These are phyloP conservation scores for Dimocarpus longan DNA, from an alignment of 345 rosid species.

Conservation along the genomic window DNA sequence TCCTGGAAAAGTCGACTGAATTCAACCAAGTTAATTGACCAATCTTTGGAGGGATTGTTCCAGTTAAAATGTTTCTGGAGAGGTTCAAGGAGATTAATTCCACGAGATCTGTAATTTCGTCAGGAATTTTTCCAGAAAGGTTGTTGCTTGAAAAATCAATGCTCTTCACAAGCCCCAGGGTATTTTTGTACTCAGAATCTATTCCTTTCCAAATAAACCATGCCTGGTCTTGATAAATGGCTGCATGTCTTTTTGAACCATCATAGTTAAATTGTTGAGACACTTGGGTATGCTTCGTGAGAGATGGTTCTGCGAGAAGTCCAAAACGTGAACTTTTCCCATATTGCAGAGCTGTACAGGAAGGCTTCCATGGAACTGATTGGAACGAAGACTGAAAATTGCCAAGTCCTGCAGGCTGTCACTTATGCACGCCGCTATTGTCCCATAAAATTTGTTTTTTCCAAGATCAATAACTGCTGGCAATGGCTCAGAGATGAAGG, in stretches of 20 bases:
- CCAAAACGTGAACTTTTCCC: slow-evolving; percentile 21
- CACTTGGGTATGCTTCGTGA: slow-evolving; percentile 25
- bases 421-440: slow-evolving; percentile 17
- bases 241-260: slow-evolving; percentile 10
- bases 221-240: not conserved
- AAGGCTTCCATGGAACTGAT: slow-evolving; percentile 19
- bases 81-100: slow-evolving; percentile 21
- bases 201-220: not conserved
- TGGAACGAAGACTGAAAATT: slow-evolving; percentile 15
- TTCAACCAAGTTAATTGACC: slow-evolving; percentile 16
- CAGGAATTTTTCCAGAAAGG: slow-evolving; percentile 23
- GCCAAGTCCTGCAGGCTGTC: slow-evolving; percentile 6
- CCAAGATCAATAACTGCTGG: slow-evolving; percentile 11
- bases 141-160: not conserved
- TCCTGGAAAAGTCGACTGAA: slow-evolving; percentile 23
- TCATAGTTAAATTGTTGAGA: slow-evolving; percentile 21
- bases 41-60: slow-evolving; percentile 17
- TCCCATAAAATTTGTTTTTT: slow-evolving; percentile 17
- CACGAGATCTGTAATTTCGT: slow-evolving; percentile 13
- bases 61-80: slow-evolving; percentile 12
- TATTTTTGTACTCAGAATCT: not conserved
- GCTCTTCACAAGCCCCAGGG: not conserved
- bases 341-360: slow-evolving; percentile 20
- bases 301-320: slow-evolving; percentile 19
- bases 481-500: slow-evolving; percentile 18